Percentiles rank a stretch among this genome's conserved stretches.
Conservation (phyloP, 1,284 basidiomycete species). For the Cutaneotrichosporon sp. region DNA sequence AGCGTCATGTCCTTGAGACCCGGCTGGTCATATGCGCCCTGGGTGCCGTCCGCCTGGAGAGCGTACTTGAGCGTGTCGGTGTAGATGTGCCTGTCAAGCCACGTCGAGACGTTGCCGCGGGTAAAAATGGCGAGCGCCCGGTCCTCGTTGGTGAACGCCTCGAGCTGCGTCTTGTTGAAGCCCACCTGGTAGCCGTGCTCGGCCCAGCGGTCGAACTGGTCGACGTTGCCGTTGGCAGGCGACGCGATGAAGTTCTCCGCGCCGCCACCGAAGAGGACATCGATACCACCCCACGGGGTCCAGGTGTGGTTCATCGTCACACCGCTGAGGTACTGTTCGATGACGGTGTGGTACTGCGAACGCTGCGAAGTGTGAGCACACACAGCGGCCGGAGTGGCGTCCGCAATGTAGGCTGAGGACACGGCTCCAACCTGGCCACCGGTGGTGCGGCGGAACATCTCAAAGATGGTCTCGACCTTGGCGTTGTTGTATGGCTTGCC, state of each 20-base stretch:
- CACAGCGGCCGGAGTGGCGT: conserved; percentile 54
- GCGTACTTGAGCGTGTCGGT: conserved; percentile 42
- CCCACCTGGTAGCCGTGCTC: conserved; percentile 52
- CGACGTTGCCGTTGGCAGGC: conserved; percentile 47
- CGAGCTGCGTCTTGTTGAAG: conserved; percentile 49
- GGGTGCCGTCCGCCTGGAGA: conserved; percentile 36
- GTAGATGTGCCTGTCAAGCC: conserved; percentile 54
- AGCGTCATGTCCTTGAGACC: conserved; percentile 56
- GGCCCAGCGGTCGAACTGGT: conserved; percentile 50
- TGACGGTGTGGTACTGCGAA: conserved; percentile 45
- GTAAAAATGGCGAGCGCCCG: conserved; percentile 54
- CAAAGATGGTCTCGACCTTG: conserved; percentile 51
- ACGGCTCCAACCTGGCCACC: conserved; percentile 54
- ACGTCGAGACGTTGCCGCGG: conserved; percentile 51
- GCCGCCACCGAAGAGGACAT: conserved; percentile 51
- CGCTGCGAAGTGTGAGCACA: conserved; percentile 50
- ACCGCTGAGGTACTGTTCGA: conserved; percentile 52
- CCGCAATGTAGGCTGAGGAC: conserved; percentile 54
- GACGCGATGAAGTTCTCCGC: conserved; percentile 50
- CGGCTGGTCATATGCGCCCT: conserved; percentile 51
- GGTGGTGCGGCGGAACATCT: conserved; percentile 45
- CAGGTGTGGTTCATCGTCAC: conserved; percentile 50
- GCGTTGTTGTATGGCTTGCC: conserved; percentile 46
- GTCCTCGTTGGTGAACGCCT: conserved; percentile 45
- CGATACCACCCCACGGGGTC: conserved; percentile 50